A percentile compares a stretch with the other conserved stretches of the same genome.
These are phyloP conservation scores for Gracilaria domingensis DNA, from an alignment of 23 red algal species.

Conservation along the genomic window DNA sequence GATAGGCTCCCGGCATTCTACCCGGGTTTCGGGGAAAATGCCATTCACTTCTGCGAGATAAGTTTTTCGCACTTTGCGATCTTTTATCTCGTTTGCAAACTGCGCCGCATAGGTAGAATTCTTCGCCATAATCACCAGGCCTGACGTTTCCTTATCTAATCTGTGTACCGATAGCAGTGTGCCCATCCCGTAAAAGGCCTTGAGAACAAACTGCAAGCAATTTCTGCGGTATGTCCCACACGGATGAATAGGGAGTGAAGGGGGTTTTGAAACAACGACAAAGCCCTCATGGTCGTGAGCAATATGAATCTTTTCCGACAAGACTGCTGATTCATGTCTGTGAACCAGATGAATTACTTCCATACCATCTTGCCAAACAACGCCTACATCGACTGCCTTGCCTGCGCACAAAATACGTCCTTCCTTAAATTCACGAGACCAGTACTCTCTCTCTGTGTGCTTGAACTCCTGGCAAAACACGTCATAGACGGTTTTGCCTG, in stretches of 20 bases:
- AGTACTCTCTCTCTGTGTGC: constrained; percentile 73
- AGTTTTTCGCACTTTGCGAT: constrained; percentile 68
- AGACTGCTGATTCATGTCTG: constrained; percentile 83
- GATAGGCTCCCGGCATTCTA: constrained; percentile 50
- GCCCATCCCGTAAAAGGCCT: constrained; percentile 45
- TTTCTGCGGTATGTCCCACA: constrained; percentile 81
- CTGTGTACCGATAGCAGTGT: constrained; percentile 73
- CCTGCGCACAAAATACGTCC: constrained; percentile 76
- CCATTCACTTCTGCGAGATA: constrained; percentile 85
- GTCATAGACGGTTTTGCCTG: constrained; percentile 45
- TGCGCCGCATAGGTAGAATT: constrained; percentile 47
- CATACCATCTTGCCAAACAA: constrained; percentile 56
- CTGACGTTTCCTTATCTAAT: constrained; percentile 91
- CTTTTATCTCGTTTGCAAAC: constrained; percentile 64
- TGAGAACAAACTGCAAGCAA: constrained; percentile 56
- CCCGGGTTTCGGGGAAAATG: constrained; percentile 38
- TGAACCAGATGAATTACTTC: constrained; percentile 81
- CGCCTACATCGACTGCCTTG: not conserved
- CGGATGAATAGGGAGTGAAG: constrained; percentile 87
- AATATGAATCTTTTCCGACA: constrained; percentile 43
- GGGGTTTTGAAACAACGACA: constrained; percentile 86
- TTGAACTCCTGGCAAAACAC: constrained; percentile 86
- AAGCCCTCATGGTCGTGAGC: constrained; percentile 56
- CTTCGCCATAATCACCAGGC: constrained; percentile 89
- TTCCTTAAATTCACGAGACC: constrained; percentile 63